Base-by-base conservation (phyloP, 176 grass and related monocot genomes). In the Saccharum officinarum region DNA sequence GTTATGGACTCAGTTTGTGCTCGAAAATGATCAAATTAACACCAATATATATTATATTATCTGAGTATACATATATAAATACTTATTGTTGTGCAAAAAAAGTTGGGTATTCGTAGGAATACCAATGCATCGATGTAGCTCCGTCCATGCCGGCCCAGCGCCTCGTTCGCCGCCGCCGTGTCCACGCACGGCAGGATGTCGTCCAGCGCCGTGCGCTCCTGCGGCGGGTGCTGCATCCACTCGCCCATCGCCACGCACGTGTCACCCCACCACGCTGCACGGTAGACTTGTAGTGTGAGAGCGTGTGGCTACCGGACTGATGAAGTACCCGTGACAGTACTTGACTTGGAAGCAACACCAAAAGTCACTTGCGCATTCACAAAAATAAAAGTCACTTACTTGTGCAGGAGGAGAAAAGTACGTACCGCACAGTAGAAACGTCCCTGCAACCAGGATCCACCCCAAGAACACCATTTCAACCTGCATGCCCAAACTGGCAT, bases 331-430 rank as follows among this genome's bases (percentile, higher is more conserved):
- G 57, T 37, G 18, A 34, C 7, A 18, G 66, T 28, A 30, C 61
- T n/a, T 75, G 10, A 41, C 71, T 82, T 82, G 36, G 0, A 75
- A 80, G 76, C 17, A 33, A 10, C 64, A 72, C 11, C 65, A 10
- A 22, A 20, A 4, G 1, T n/a, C n/a, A n/a, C n/a, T n/a, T n/a
- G n/a, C n/a, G n/a, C n/a, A n/a, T n/a, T n/a, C n/a, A n/a, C n/a
- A n/a, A n/a, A n/a, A n/a, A n/a, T n/a, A n/a, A n/a, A n/a, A n/a
- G n/a, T n/a, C 3, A 57, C 83, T 87, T 92, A 97, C 94, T 94
- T 97, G 79, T 97, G 94, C 49, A 97, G 83, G 17, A 97, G 80
- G 79, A 97, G 92, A 28, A 92, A 97, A 5, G n/a, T n/a, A n/a
- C n/a, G 89, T 83, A 46, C 92, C 94, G 67, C 75, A 90, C 30